Percentiles rank a stretch among this genome's conserved stretches.
Conservation (phyloP, 2,329 filamentous ascomycete genomes). For the Aureobasidium melanogenum region DNA sequence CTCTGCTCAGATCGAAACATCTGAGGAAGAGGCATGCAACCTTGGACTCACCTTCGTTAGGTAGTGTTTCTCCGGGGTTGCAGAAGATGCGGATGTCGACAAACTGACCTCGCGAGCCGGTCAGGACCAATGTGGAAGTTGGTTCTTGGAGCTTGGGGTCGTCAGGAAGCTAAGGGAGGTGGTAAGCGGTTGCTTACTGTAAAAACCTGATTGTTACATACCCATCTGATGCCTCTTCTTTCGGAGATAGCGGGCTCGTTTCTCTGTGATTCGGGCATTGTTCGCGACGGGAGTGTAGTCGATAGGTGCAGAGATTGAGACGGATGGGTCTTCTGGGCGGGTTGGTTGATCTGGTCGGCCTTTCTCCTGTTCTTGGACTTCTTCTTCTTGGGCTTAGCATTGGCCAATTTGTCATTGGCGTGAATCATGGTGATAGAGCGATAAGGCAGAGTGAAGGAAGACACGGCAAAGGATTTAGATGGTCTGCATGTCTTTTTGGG, state of each 20-base stretch:
- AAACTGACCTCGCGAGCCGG: slow-evolving; percentile 48
- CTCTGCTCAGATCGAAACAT: not conserved
- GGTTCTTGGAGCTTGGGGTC: slow-evolving; percentile 46
- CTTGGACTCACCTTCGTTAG: slow-evolving; percentile 14
- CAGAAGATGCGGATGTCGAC: slow-evolving; percentile 52
- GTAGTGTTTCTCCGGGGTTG: slow-evolving; percentile 16
- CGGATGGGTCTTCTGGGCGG: not conserved
- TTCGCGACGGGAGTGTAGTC: not conserved
- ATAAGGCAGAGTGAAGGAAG: not conserved
- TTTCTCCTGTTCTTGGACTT: not conserved
- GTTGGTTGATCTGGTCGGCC: not conserved
- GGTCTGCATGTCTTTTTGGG: not conserved
- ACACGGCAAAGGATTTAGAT: not conserved
- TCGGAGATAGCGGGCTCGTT: not conserved
- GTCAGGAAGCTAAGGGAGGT: slow-evolving; percentile 18
- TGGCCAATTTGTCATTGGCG: not conserved
- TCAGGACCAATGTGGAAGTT: slow-evolving; percentile 57
- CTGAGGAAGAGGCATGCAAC: too few species aligned
- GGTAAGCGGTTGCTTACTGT: not conserved
- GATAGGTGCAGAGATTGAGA: not conserved
- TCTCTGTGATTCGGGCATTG: not conserved
- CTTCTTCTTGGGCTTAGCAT: not conserved
- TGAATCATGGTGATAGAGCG: not conserved
- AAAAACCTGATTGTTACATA: not conserved
- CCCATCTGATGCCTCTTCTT: slow-evolving; percentile 8